phyloP scores from a whole-genome alignment of 805 yeast genomes.

The Naumovozyma baii region DNA sequence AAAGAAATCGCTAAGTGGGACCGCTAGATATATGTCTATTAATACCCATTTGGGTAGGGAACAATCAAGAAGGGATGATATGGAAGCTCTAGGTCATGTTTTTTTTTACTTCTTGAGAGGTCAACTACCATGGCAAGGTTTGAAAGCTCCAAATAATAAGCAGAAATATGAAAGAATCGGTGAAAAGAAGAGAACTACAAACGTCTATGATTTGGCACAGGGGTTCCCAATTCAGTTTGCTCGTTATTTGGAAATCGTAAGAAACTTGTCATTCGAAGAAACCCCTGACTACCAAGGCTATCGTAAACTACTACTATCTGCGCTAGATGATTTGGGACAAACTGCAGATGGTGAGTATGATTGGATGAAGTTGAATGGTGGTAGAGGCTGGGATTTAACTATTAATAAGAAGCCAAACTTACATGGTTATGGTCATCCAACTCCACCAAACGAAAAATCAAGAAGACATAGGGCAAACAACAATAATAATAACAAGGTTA shows the following conservation, averaged over 20 bases:
- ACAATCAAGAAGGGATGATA: slow-evolving; percentile 91
- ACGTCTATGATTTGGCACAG: slow-evolving; percentile 74
- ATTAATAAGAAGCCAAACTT: slow-evolving; percentile 86
- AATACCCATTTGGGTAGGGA: slow-evolving; percentile 96
- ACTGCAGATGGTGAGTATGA: slow-evolving; percentile 84
- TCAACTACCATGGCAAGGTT: slow-evolving; percentile 96
- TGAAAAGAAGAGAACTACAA: slow-evolving; percentile 86
- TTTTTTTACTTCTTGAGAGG: slow-evolving; percentile 92
- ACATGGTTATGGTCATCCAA: slow-evolving; percentile 95
- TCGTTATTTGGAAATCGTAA: slow-evolving; percentile 78
- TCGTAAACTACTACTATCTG: slow-evolving; percentile 67
- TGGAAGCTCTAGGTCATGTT: slow-evolving; percentile 94
- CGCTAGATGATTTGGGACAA: slow-evolving; percentile 61
- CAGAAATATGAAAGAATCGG: slow-evolving; percentile 97
- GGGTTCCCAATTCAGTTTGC: slow-evolving; percentile 92
- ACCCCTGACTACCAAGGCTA: slow-evolving; percentile 90
- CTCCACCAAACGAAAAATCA: slow-evolving; percentile 52
- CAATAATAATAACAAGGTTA: slow-evolving; percentile 7
- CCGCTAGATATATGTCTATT: slow-evolving; percentile 97
- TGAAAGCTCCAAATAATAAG: slow-evolving; percentile 95
- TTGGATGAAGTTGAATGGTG: slow-evolving; percentile 95
- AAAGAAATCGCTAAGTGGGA: slow-evolving; percentile 89
- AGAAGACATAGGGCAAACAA: slow-evolving; percentile 20
- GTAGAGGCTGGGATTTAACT: slow-evolving; percentile 90
- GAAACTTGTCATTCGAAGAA: slow-evolving; percentile 85